Evolutionary conservation across 352 stramenopile genomes (phyloP).

Genomic region (Elongisporangium undulatum): DNA sequence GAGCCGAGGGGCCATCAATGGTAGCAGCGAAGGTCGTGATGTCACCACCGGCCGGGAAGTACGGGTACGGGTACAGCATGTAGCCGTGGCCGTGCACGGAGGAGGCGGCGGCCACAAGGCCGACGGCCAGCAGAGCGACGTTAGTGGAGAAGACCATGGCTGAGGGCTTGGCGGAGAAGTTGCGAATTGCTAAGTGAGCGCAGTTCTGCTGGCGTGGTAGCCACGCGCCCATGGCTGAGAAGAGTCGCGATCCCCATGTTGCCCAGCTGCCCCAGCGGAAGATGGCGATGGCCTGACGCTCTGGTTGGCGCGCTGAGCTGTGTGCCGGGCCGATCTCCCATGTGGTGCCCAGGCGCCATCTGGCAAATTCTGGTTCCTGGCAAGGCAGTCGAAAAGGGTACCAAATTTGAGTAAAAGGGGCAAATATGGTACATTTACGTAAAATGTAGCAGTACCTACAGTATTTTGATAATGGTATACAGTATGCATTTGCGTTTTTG

Average conservation of each 20-base stretch:
- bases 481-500: no score
- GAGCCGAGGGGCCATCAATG: conserved; percentile 31
- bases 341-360: neutral
- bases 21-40: conserved; percentile 37
- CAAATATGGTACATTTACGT: no score
- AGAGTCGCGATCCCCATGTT: neutral
- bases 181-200: conserved; percentile 9
- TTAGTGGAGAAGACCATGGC: conserved; percentile 5
- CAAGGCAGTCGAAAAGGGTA: no score
- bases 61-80: conserved; percentile 24
- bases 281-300: neutral
- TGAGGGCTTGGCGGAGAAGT: conserved; percentile 1
- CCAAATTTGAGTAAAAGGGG: no score
- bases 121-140: conserved; percentile 9
- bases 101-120: neutral
- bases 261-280: neutral
- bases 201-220: neutral
- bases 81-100: conserved; percentile 26
- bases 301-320: neutral
- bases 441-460: no score
- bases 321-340: neutral
- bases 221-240: neutral
- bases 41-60: conserved; percentile 20
- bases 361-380: neutral
- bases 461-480: no score